Base-by-base conservation (phyloP, 1,284 basidiomycete species). In the Cryptococcus amylolentus region DNA sequence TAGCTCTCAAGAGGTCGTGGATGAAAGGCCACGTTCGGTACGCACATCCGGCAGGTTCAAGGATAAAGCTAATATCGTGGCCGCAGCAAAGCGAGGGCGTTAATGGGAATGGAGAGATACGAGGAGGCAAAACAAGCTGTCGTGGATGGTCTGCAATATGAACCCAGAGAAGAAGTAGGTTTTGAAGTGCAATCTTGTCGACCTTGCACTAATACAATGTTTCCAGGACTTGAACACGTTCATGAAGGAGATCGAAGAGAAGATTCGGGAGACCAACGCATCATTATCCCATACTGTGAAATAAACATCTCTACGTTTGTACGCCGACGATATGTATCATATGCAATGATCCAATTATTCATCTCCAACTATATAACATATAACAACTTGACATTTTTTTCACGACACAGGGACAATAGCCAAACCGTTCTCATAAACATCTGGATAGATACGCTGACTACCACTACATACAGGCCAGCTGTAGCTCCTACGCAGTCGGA, bases 21-120 rank as follows among this genome's bases (percentile, higher is more conserved):
- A 85, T 87, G 66, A 98, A 98, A 75, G 95, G 93, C 0, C 91
- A 98, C 74, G 96, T 95, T 81, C 82, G 95, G 62, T 95, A 87
- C 66, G 91, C 88, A 31, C 18, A 5, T n/a, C 3, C 6, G 10
- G 10, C 31, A 8, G 31, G 10, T 35, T 38, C 28, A 5, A 8
- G n/a, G 18, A 27, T 28, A 13, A 27, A 27, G 26, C 23, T 38
- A 28, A 13, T 41, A 50, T 8, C 28, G 3, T 23, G 6, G 20
- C 28, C 14, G 38, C 48, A 73, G 70, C 43, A 70, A 67, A 61
- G 67, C 71, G 0, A 61, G 75, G 20, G 92, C 95, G 0, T 79
- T 98, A 46, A 80, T 88, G 5, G 90, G 84, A n/a, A 79, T 98
- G 55, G 81, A 82, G 13, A 80, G 82, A 48, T 78, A 84, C 52